Percentiles rank a stretch among this genome's conserved stretches.
phyloP scores from a whole-genome alignment of 306 rosid species.

The Lagenaria siceraria region DNA sequence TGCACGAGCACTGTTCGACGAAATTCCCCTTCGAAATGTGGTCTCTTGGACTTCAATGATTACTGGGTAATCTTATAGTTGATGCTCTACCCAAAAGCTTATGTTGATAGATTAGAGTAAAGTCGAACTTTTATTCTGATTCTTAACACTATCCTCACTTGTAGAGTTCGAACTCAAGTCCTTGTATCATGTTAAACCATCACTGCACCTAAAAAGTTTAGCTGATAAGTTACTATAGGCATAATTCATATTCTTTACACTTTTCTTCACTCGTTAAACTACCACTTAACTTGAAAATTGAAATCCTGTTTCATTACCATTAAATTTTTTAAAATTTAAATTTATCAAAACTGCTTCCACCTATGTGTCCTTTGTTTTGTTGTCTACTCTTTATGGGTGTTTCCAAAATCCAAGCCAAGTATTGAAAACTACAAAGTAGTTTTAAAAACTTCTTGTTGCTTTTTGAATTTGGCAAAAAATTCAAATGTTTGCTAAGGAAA shows the following conservation, averaged over 20 bases:
- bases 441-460: too few relatives aligned
- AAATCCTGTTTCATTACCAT: too few relatives aligned
- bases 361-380: too few relatives aligned
- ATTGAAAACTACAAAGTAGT: too few relatives aligned
- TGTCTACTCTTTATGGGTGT: too few relatives aligned
- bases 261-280: background rate
- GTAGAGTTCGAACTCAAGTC: background rate
- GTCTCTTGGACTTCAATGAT: slow-evolving; percentile 85
- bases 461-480: too few relatives aligned
- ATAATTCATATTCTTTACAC: background rate
- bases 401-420: too few relatives aligned
- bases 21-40: slow-evolving; percentile 46
- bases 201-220: background rate
- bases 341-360: too few relatives aligned
- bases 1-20: slow-evolving; percentile 59
- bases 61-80: slow-evolving; percentile 13
- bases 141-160: background rate
- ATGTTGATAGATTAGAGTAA: background rate
- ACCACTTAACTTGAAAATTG: background rate
- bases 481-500: too few relatives aligned
- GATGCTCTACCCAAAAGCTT: background rate
- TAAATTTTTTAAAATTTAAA: too few relatives aligned
- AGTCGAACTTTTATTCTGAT: background rate
- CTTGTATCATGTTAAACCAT: background rate
- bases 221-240: background rate